Base-by-base conservation (phyloP, 2,329 filamentous ascomycete species). In the Magnaporthales sp. region DNA sequence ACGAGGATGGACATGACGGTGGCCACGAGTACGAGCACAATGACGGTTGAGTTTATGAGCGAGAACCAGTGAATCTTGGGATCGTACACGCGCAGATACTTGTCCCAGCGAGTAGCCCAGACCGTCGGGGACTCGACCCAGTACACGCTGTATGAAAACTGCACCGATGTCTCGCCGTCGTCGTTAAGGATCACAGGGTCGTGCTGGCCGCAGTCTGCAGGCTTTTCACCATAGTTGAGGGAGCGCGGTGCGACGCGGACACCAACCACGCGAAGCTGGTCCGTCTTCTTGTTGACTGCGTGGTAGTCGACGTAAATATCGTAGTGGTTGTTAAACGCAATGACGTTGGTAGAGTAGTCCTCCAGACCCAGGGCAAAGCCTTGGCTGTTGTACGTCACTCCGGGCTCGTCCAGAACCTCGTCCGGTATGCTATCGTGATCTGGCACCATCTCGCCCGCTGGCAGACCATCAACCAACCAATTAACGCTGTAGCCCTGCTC, bases 41-140 rank as follows among this genome's bases (percentile, higher is more conserved):
- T 96, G 61, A 98, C 89, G 64, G 95, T 91, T 46, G 93, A 97
- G 78, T 97, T 97, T 79, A 98, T 91, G 64, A 99, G 87, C 68
- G 93, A 97, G 81, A 98, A 97, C 95, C 95, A 99, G 78, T 99
- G 95, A 72, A 99, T 98, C 82, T 95, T 96, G 65, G 95, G 93
- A 77, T 98, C 93, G 75, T 93, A 96, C 31, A 99, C 94, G 74
- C 98, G 94, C 46, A 99, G 84, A 76, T 98, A 98, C 79, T 97
- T 98, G 83, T 99, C 95, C 95, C 95, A 99, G 70, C 95, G 87
- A 13, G 95, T 99, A 30, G 95, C 95, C 89, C 96, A 99, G 1
- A 91, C 91, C 1, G 93, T 98, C 0, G 84, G 75, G 0, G 93
- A 97, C 71, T 88, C 86, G 67, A 84, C 86, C 95, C 95, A 99